Evolutionary conservation across 2,329 filamentous ascomycete species (phyloP).

Genomic region (Cercospora nicotianae): DNA sequence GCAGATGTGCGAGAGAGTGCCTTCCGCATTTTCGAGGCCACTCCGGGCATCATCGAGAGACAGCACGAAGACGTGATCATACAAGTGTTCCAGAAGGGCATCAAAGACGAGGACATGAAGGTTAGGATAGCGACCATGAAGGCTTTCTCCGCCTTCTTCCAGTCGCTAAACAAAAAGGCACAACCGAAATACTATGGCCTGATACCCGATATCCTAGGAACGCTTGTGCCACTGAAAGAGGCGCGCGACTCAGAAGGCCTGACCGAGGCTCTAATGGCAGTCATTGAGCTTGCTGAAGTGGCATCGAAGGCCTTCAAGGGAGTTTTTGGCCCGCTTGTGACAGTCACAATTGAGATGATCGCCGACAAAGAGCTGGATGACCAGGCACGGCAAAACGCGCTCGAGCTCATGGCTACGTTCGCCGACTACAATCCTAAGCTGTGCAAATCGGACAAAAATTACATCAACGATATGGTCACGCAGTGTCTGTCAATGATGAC

Average conservation of each 20-base stretch:
- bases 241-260: constrained; percentile 86
- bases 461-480: constrained; percentile 95
- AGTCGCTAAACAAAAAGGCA: constrained; percentile 81
- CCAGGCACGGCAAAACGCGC: constrained; percentile 85
- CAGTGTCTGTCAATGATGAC: constrained; percentile 98
- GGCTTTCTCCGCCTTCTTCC: constrained; percentile 94
- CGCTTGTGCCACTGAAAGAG: constrained; percentile 91
- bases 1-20: constrained; percentile 84
- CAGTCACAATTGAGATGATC: constrained; percentile 89
- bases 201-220: constrained; percentile 88
- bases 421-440: constrained; percentile 91
- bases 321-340: constrained; percentile 88
- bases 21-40: constrained; percentile 93
- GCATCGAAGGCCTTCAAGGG: constrained; percentile 96
- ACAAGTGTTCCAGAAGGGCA: constrained; percentile 84
- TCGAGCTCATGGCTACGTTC: constrained; percentile 97
- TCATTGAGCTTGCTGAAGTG: constrained; percentile 93
- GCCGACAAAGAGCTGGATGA: constrained; percentile 94
- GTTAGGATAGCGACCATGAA: constrained; percentile 94
- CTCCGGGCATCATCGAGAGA: constrained; percentile 91
- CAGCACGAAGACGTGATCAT: constrained; percentile 91
- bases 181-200: constrained; percentile 85
- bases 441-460: constrained; percentile 91
- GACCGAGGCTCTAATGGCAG: constrained; percentile 80
- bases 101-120: constrained; percentile 82